These are phyloP conservation scores for Eucommia ulmoides DNA, from an alignment of 257 asterid genomes.

Conservation along the genomic window DNA sequence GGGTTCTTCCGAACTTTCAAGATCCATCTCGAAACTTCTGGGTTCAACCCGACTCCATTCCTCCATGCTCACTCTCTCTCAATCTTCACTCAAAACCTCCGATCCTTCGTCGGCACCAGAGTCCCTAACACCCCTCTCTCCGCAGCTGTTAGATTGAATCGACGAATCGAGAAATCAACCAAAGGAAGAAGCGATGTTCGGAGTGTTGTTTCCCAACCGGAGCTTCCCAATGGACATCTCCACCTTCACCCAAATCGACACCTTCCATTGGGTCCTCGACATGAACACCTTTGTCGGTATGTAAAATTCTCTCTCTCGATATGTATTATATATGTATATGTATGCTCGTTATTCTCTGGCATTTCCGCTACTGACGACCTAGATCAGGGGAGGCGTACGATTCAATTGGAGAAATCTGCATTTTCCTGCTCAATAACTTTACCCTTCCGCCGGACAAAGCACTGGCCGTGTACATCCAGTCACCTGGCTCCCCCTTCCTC, in stretches of 20 bases:
- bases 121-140: too few species aligned
- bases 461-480: conserved; percentile 80
- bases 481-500: conserved; percentile 76
- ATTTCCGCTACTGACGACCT: neutral
- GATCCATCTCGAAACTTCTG: too few species aligned
- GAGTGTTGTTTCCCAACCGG: conserved; percentile 86
- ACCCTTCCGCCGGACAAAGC: conserved; percentile 91
- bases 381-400: conserved; percentile 81
- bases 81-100: too few species aligned
- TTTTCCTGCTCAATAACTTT: conserved; percentile 65
- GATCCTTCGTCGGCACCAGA: too few species aligned
- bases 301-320: neutral
- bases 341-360: neutral
- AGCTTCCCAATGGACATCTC: conserved; percentile 93
- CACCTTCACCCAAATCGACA: conserved; percentile 85
- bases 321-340: neutral
- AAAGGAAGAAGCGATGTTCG: conserved; percentile 46
- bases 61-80: too few species aligned
- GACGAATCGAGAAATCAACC: neutral
- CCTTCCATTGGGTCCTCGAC: conserved; percentile 89
- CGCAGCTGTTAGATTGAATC: neutral
- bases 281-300: conserved; percentile 85
- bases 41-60: too few species aligned
- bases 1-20: too few species aligned
- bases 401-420: conserved; percentile 72